A percentile compares a stretch with the other conserved stretches of the same genome.
These are phyloP conservation scores for Kazachstania sp. DNA, from an alignment of 1,139 yeast genomes.

Conservation along the genomic window DNA sequence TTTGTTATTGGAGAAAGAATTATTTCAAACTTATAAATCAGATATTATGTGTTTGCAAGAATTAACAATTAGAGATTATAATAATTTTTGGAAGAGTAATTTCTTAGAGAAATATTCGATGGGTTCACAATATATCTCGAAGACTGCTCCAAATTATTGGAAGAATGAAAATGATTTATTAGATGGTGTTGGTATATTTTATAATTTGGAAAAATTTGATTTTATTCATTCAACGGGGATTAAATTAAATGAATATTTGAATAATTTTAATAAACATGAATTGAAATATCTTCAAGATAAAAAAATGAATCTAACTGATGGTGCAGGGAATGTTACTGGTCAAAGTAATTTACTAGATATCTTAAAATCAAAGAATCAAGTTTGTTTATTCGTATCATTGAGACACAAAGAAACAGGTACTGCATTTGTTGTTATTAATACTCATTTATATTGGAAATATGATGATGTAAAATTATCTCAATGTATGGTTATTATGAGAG, in stretches of 20 bases:
- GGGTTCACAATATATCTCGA: slow-evolving; percentile 40
- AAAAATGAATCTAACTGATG: slow-evolving; percentile 28
- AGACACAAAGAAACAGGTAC: slow-evolving; percentile 37
- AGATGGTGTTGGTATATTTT: slow-evolving; percentile 53
- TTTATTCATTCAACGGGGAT: slow-evolving; percentile 37
- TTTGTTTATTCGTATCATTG: slow-evolving; percentile 42
- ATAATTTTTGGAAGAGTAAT: slow-evolving; percentile 36
- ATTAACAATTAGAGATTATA: slow-evolving; percentile 43
- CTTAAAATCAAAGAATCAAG: slow-evolving; percentile 44
- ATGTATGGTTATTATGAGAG: slow-evolving; percentile 39
- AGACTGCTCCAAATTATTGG: slow-evolving; percentile 47
- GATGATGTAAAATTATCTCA: slow-evolving; percentile 50
- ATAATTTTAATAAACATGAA: slow-evolving; percentile 32
- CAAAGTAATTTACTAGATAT: slow-evolving; percentile 25
- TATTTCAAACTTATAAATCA: slow-evolving; percentile 36
- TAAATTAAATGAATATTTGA: slow-evolving; percentile 37
- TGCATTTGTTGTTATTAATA: slow-evolving; percentile 41
- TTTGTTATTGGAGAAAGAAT: slow-evolving; percentile 35
- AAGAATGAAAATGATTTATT: slow-evolving; percentile 36
- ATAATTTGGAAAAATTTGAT: slow-evolving; percentile 40
- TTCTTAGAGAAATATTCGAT: slow-evolving; percentile 30
- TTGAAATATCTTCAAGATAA: slow-evolving; percentile 33
- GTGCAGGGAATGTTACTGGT: slow-evolving; percentile 23
- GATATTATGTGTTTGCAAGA: slow-evolving; percentile 59
- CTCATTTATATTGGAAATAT: slow-evolving; percentile 55